Base-by-base conservation (phyloP, 164 flowering plant genomes). In the Paratinospora sagittata region DNA sequence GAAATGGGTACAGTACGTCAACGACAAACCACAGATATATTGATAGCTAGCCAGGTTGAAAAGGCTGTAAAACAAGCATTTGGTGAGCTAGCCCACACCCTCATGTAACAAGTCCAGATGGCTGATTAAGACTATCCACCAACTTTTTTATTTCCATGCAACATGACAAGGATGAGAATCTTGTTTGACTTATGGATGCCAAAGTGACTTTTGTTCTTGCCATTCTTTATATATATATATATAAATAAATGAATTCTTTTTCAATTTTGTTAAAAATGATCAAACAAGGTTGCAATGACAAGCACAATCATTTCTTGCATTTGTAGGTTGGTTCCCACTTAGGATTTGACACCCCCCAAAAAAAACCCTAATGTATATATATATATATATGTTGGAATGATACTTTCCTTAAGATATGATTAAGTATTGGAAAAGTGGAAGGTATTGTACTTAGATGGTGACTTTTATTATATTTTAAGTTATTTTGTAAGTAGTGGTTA, bases 271-370 rank as follows among this genome's bases (percentile, higher is more conserved):
- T 16, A 14, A 16, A 16, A 16, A 16, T 19, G n/a, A 52, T n/a
- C n/a, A 16, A 6, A 17, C 19, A 21, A 27, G n/a, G 27, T 19
- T 62, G 34, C 65, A 62, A 62, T 62, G 65, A 62, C 17, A 5
- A 30, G 65, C 30, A 62, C 34, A 9, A 27, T 62, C 34, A 62
- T 62, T 62, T 62, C 19, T 27, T 62, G 1, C 7, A 12, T 7
- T 62, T 62, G 16, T 9, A 17, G 65, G 36, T 62, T 26, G 34
- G 65, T 27, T 11, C 65, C 65, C 65, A 62, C 65, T 27, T 62
- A 1, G 30, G 3, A 27, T 13, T 62, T 62, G 33, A 62, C 61
- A 57, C n/a, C n/a, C n/a, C n/a, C n/a, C n/a, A n/a, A n/a, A 57
- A 19, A 19, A 49, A 11, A 14, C 3, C 8, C 61, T n/a, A 57